phyloP scores from a whole-genome alignment of 352 stramenopile species.

The Phytophthora crassamura region DNA sequence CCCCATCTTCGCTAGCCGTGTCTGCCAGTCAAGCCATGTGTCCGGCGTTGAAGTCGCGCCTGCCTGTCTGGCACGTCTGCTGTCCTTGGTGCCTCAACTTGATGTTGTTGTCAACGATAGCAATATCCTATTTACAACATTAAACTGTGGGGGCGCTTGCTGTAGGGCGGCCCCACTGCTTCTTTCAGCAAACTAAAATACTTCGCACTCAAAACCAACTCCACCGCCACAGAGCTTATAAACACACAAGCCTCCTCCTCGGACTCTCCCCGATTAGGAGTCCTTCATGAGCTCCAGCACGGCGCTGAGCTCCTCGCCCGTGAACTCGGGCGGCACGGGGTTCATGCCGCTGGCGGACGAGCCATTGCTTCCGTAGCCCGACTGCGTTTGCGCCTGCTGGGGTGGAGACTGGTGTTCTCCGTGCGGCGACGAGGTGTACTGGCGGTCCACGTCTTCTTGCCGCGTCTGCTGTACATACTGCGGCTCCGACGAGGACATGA shows the following conservation, averaged over 20 bases:
- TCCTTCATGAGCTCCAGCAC: slow-evolving; percentile 62
- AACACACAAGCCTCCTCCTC: slow-evolving; percentile 17
- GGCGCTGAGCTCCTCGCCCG: slow-evolving; percentile 55
- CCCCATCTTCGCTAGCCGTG: slow-evolving; percentile 10
- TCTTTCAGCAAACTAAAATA: slow-evolving; percentile 33
- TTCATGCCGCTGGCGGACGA: slow-evolving; percentile 26
- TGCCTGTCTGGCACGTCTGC: slow-evolving; percentile 26
- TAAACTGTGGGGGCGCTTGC: slow-evolving; percentile 7
- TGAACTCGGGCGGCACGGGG: slow-evolving; percentile 43
- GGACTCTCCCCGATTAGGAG: slow-evolving; percentile 22
- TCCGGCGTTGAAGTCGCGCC: slow-evolving; percentile 22
- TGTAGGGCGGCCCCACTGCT: slow-evolving; percentile 10
- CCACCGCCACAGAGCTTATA: slow-evolving; percentile 23
- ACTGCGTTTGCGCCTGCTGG: slow-evolving; percentile 31
- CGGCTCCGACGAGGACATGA: slow-evolving; percentile 33
- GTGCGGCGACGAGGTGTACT: slow-evolving; percentile 45
- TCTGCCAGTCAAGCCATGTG: slow-evolving; percentile 16
- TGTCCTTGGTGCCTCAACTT: background rate
- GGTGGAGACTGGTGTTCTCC: slow-evolving; percentile 25
- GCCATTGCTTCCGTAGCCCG: slow-evolving; percentile 34
- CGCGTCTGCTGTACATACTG: slow-evolving; percentile 35
- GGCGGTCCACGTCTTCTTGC: slow-evolving; percentile 38
- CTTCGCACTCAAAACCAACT: slow-evolving; percentile 13
- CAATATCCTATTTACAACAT: slow-evolving; percentile 43
- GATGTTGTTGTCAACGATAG: slow-evolving; percentile 23